Evolutionary conservation across 352 stramenopile species (phyloP).

Genomic region (Phytophthora sp.): DNA sequence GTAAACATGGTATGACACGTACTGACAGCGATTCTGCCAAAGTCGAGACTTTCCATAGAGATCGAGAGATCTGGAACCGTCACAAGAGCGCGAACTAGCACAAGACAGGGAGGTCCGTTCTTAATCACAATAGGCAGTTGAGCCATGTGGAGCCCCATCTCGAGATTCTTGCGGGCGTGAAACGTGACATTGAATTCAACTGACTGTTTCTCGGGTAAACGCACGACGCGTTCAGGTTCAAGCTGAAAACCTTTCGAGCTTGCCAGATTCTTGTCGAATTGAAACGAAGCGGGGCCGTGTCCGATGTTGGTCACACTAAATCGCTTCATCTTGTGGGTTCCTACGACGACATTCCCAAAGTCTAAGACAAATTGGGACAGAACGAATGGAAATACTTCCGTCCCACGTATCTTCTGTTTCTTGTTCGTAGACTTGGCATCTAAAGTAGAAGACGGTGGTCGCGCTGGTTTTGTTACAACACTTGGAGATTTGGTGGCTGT

Average conservation of each 20-base stretch:
- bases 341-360: constrained; percentile 94
- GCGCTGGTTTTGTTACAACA: constrained; percentile 14
- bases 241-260: constrained; percentile 89
- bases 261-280: constrained; percentile 93
- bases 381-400: constrained; percentile 74
- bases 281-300: constrained; percentile 83
- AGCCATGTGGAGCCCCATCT: constrained; percentile 77
- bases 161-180: constrained; percentile 85
- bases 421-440: constrained; percentile 27
- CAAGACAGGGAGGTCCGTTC: constrained; percentile 88
- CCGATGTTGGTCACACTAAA: constrained; percentile 94
- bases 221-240: constrained; percentile 94
- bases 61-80: constrained; percentile 92
- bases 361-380: constrained; percentile 92
- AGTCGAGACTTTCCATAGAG: constrained; percentile 86
- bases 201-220: constrained; percentile 87
- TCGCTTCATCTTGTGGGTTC: constrained; percentile 91
- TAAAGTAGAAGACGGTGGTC: constrained; percentile 6
- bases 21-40: constrained; percentile 90
- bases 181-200: constrained; percentile 94
- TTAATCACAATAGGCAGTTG: constrained; percentile 90
- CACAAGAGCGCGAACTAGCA: constrained; percentile 89
- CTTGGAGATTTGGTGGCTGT: background rate
- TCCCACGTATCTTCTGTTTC: constrained; percentile 36
- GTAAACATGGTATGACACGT: constrained; percentile 90